A percentile compares a stretch with the other conserved stretches of the same genome.
These are phyloP conservation scores for Cordyceps farinosa DNA, from an alignment of 2,329 filamentous ascomycete genomes.

Conservation along the genomic window DNA sequence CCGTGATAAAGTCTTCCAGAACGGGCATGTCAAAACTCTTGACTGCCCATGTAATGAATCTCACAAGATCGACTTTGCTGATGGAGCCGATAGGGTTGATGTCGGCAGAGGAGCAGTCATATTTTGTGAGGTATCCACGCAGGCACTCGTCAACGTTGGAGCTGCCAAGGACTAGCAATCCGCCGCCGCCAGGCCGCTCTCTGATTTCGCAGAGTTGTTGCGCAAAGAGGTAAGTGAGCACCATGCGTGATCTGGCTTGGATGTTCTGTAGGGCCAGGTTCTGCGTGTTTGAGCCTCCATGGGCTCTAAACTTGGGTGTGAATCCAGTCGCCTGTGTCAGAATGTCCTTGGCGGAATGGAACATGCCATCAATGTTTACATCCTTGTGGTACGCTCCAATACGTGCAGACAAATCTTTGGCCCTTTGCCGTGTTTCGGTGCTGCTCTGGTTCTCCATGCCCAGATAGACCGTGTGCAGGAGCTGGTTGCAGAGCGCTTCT, in stretches of 20 bases:
- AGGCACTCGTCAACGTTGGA: conserved; percentile 28
- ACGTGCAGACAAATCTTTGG: conserved; percentile 54
- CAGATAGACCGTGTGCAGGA: conserved; percentile 49
- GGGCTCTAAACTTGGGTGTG: conserved; percentile 43
- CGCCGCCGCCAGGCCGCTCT: conserved; percentile 25
- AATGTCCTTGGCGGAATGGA: conserved; percentile 57
- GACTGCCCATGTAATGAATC: conserved; percentile 58
- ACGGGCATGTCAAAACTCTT: conserved; percentile 58
- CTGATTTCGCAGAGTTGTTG: conserved; percentile 26
- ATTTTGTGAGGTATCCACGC: conserved; percentile 32
- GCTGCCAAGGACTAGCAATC: conserved; percentile 27
- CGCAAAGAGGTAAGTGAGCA: conserved; percentile 60
- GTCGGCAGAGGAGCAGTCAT: conserved; percentile 42
- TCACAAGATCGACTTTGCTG: conserved; percentile 60
- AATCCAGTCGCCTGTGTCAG: conserved; percentile 58
- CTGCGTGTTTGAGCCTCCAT: conserved; percentile 55
- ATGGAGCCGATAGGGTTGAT: conserved; percentile 27
- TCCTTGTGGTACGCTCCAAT: conserved; percentile 73
- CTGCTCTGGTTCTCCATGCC: conserved; percentile 66
- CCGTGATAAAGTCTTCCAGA: conserved; percentile 59
- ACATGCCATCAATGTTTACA: conserved; percentile 68
- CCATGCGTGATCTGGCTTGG: conserved; percentile 62
- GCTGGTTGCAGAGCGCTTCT: conserved; percentile 50
- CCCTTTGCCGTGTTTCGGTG: conserved; percentile 62
- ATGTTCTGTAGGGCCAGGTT: conserved; percentile 67